Conservation (phyloP, 2,329 filamentous ascomycete genomes). For the Botrytis elliptica region DNA sequence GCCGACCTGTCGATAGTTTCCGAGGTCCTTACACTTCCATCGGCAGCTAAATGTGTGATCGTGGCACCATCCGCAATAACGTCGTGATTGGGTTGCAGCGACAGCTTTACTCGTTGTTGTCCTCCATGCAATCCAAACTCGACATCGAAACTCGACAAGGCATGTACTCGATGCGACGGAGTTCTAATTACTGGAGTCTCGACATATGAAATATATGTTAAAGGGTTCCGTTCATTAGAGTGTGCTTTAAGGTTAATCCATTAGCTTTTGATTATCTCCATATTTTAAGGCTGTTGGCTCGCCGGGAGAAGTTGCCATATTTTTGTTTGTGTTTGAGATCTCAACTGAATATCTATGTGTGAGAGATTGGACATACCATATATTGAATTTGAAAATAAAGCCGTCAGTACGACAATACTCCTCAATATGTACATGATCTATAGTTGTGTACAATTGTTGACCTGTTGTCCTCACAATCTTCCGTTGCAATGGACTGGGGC, state of each 20-base stretch:
- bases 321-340: neutral
- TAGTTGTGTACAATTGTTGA: constrained; percentile 7
- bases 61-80: constrained; percentile 75
- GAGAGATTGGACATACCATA: constrained; percentile 2
- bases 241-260: constrained; percentile 50
- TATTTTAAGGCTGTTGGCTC: constrained; percentile 9
- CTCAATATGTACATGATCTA: constrained; percentile 32
- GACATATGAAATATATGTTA: constrained; percentile 70
- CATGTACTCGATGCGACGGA: constrained; percentile 73
- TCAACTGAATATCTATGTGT: neutral
- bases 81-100: constrained; percentile 87
- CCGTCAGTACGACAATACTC: constrained; percentile 31
- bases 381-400: constrained; percentile 28
- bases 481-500: constrained; percentile 9
- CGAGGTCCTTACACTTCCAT: constrained; percentile 66
- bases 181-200: constrained; percentile 77
- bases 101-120: constrained; percentile 70
- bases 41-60: constrained; percentile 67
- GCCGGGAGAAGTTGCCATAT: neutral
- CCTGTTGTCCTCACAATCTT: constrained; percentile 11
- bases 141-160: constrained; percentile 80
- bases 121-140: constrained; percentile 71
- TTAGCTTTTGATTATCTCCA: constrained; percentile 17
- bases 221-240: constrained; percentile 72
- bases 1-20: constrained; percentile 70